Evolutionary conservation across 106 monocot genomes (phyloP), one percentile per base, ranked within the genome.

Genomic region (Chionographis japonica): DNA sequence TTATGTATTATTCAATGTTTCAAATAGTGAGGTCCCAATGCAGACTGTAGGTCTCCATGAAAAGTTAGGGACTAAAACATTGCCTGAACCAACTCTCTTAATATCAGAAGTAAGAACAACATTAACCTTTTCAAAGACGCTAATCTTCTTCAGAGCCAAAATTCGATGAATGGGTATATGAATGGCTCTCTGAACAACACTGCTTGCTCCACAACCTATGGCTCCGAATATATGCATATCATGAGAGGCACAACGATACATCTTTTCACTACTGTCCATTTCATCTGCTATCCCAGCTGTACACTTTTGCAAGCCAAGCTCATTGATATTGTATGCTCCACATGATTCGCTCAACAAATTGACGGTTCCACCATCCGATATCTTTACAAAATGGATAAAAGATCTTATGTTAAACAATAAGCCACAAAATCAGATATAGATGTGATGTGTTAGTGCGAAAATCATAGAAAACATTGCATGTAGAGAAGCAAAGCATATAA

Each of bases 201-300:
- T 93, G 70, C 97, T 98, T 52, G 83, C 92, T 2, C 97, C 97
- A 76, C 77, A 86, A 65, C 97, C 90, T 73, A 98, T 98, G 60
- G 93, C 80, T 75, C 89, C 97, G 83, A 98, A 98, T 43, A 92
- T 63, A 69, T 85, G 92, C 92, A 93, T 98, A 41, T 98, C 97
- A 74, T 74, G 76, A 69, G 92, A 98, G 56, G 93, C 87, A 81
- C 92, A 98, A 14, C 84, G 72, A 72, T 85, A 98, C 67, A 83
- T 78, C 72, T 83, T 92, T 75, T 93, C 97, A 59, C 73, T 67
- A 4, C 66, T 62, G 27, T 90, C 81, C 12, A 56, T 37, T 20
- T 88, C 85, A 71, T 98, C 80, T 65, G 68, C 60, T 56, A 73
- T 42, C 11, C 81, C 85, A 63, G 70, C 74, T 37, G 68, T 68